A percentile compares a stretch with the other conserved stretches of the same genome.
Conservation (phyloP, 1,139 yeast species). For the Tardiomyces depauwii region DNA sequence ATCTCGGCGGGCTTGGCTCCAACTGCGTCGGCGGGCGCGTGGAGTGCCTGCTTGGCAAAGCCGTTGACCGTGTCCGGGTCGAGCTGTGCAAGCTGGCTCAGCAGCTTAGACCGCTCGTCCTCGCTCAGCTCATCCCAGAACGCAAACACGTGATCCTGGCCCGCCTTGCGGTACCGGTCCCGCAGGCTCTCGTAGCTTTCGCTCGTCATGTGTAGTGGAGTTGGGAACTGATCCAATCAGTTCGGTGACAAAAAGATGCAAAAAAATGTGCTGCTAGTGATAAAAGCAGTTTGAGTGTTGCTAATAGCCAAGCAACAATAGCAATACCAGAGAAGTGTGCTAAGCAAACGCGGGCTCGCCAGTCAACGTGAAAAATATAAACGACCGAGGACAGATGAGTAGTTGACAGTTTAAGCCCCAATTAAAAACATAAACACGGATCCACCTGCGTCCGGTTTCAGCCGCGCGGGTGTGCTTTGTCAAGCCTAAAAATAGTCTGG, state of each 20-base stretch:
- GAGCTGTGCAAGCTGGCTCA: conserved; percentile 24
- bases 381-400: no score
- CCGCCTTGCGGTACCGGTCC: conserved; percentile 23
- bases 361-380: background rate
- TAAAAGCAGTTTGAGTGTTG: background rate
- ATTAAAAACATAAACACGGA: no score
- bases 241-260: no score
- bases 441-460: no score
- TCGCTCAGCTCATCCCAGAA: conserved; percentile 25
- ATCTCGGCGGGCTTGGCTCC: conserved; percentile 12
- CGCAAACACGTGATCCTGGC: conserved; percentile 32
- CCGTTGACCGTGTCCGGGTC: conserved; percentile 24
- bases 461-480: no score
- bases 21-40: conserved; percentile 2
- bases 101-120: conserved; percentile 18
- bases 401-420: no score
- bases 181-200: conserved; percentile 7
- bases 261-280: background rate
- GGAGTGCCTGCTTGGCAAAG: conserved; percentile 19
- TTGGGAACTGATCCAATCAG: background rate
- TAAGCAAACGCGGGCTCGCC: background rate
- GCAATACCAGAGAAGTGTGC: no score
- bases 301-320: no score
- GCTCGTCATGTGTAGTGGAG: background rate
- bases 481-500: no score